A percentile compares a stretch with the other conserved stretches of the same genome.
These are phyloP conservation scores for Graphiopsis chlorocephala DNA, from an alignment of 2,329 filamentous ascomycete genomes.

Conservation along the genomic window DNA sequence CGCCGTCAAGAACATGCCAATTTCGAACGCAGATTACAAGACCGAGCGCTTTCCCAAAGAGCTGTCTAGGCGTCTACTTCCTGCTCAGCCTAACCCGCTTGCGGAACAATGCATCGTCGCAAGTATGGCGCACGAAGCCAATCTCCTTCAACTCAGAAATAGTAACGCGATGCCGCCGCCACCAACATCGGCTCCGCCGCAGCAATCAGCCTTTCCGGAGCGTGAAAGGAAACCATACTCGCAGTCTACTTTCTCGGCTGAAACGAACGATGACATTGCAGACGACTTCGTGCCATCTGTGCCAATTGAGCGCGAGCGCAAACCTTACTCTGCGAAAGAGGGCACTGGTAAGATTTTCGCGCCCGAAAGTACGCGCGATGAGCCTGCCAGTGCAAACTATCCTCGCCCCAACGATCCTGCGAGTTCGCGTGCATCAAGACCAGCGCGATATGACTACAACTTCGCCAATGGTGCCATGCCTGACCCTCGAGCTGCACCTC, in stretches of 20 bases:
- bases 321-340: slow-evolving; percentile 61
- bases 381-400: slow-evolving; percentile 9
- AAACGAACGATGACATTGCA: slow-evolving; percentile 37
- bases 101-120: slow-evolving; percentile 60
- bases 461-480: not conserved
- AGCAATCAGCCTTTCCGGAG: slow-evolving; percentile 32
- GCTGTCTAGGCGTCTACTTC: slow-evolving; percentile 70
- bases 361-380: slow-evolving; percentile 1
- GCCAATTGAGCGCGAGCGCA: slow-evolving; percentile 63
- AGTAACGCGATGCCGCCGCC: slow-evolving; percentile 33
- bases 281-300: slow-evolving; percentile 37
- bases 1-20: slow-evolving; percentile 68
- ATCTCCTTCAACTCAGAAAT: slow-evolving; percentile 46
- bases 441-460: not conserved
- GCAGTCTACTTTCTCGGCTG: slow-evolving; percentile 27
- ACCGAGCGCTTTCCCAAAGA: slow-evolving; percentile 76
- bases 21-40: slow-evolving; percentile 62
- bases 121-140: slow-evolving; percentile 36
- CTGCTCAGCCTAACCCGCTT: slow-evolving; percentile 55
- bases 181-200: slow-evolving; percentile 24
- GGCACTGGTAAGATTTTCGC: slow-evolving; percentile 58
- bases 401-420: not conserved
- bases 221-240: slow-evolving; percentile 43
- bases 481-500: slow-evolving; percentile 17
- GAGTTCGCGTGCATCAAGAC: not conserved